Percentiles rank a stretch among this genome's conserved stretches.
Evolutionary conservation across 2,329 filamentous ascomycete genomes (phyloP).

Genomic region (Penicillium sp.): DNA sequence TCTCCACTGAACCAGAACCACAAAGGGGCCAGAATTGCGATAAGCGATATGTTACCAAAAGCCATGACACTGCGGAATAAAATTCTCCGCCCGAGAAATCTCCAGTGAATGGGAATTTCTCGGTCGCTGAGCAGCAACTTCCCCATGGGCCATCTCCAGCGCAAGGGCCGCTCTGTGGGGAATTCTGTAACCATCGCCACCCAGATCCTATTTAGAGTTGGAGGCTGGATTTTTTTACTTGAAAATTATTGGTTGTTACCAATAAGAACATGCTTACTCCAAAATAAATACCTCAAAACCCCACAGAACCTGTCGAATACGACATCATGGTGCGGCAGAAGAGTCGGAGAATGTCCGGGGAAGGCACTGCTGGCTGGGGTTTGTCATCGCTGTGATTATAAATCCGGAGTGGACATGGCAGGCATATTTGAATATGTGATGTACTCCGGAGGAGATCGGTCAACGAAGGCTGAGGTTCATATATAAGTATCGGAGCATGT

Average conservation of each 20-base stretch:
- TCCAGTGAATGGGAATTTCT: not conserved
- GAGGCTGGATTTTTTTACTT: not conserved
- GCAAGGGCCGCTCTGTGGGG: not conserved
- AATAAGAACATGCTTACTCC: not conserved
- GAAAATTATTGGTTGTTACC: not conserved
- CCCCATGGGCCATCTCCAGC: not conserved
- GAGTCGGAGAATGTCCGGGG: not conserved
- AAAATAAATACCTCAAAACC: not conserved
- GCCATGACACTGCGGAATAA: not conserved
- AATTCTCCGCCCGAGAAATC: not conserved
- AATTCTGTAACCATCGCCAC: not conserved
- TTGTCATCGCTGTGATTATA: too few relatives aligned
- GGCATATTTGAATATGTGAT: too few relatives aligned
- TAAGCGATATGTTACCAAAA: not conserved
- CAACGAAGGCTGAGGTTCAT: too few relatives aligned
- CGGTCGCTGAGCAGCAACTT: not conserved
- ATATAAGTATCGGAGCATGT: too few relatives aligned
- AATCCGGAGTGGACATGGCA: too few relatives aligned
- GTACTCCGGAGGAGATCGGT: too few relatives aligned
- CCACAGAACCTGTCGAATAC: not conserved
- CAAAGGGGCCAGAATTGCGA: not conserved
- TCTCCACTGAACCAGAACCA: not conserved
- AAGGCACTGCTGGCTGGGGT: not conserved
- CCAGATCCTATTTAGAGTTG: not conserved
- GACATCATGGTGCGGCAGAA: too few relatives aligned